Percentiles rank a stretch among this genome's conserved stretches.
Evolutionary conservation across 805 yeast species (phyloP).

Genomic region (Candida michaelii): DNA sequence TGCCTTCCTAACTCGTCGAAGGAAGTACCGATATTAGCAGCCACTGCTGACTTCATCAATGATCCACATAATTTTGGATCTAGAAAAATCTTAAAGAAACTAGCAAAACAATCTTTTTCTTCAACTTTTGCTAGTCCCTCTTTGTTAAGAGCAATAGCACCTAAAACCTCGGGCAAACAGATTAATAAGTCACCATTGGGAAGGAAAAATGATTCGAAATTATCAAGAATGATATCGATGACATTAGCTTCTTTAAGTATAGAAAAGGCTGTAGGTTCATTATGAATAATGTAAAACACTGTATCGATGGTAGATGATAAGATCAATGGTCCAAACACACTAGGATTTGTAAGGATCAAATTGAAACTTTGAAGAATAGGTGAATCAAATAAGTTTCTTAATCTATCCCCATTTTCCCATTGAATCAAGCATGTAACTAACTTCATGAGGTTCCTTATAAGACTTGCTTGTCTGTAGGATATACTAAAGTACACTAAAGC

Average conservation of each 20-base stretch:
- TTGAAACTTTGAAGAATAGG: slow-evolving; percentile 65
- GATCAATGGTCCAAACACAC: slow-evolving; percentile 65
- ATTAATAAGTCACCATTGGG: slow-evolving; percentile 59
- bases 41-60: slow-evolving; percentile 46
- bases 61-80: slow-evolving; percentile 51
- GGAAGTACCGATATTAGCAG: slow-evolving; percentile 57
- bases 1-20: slow-evolving; percentile 84
- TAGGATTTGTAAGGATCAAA: slow-evolving; percentile 54
- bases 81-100: slow-evolving; percentile 52
- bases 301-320: slow-evolving; percentile 62
- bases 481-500: slow-evolving; percentile 52
- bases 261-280: slow-evolving; percentile 86
- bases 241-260: slow-evolving; percentile 77
- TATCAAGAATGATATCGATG: slow-evolving; percentile 60
- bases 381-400: slow-evolving; percentile 84
- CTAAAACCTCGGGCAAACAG: slow-evolving; percentile 70
- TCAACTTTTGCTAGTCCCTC: slow-evolving; percentile 66
- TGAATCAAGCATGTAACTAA: slow-evolving; percentile 63
- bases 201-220: slow-evolving; percentile 55
- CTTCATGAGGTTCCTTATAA: slow-evolving; percentile 51
- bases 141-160: slow-evolving; percentile 77
- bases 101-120: slow-evolving; percentile 33
- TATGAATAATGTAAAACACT: slow-evolving; percentile 71
- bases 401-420: slow-evolving; percentile 78
- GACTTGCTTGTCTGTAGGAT: slow-evolving; percentile 58